Base-by-base conservation (phyloP, 2,329 filamentous ascomycete species). In the Xylariaceae sp. region DNA sequence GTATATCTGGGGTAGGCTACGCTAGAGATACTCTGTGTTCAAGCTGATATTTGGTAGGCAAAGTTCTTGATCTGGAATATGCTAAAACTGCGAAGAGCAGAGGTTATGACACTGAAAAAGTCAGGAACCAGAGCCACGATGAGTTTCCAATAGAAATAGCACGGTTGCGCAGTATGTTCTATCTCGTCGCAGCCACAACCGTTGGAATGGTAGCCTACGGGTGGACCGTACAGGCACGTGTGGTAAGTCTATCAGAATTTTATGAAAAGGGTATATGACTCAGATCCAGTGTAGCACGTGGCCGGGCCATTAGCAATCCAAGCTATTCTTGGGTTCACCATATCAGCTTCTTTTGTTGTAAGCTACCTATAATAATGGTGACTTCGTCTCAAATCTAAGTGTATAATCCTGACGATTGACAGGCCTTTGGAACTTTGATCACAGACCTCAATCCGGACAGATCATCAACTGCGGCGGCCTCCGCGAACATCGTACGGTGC, bases 401-500 rank as follows among this genome's bases (percentile, higher is more conserved):
- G 22, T 28, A 28, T 28, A 28, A 7, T 5, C 22, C 33, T 43
- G 13, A 42, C n/a, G 18, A 16, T 19, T 48, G 2, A 31, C 28
- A 55, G 51, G 47, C 51, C 2, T 48, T 58, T 10, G 55, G 55
- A n/a, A 58, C 58, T 13, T 39, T 58, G 7, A 45, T 50, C 44
- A 48, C 59, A 4, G 59, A 61, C 36, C 31, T 62, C 2, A 62
- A 64, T 28, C 51, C 59, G 0, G 36, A 50, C 7, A 44, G 43
- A 13, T 54, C 61, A 1, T 63, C 60, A 11, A 62, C 62, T 1
- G 61, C 62, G 2, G 52, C 58, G 0, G 62, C 59, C 13, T 60
- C 58, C 16, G 56, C 60, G 4, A 64, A 63, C 13, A 53, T 62
- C 41, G 54, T 64, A 11, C 51, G 59, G 44, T 61, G 60, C 28